These are phyloP conservation scores for Cryomyces antarcticus DNA, from an alignment of 495 filamentous ascomycete species.

Conservation along the genomic window DNA sequence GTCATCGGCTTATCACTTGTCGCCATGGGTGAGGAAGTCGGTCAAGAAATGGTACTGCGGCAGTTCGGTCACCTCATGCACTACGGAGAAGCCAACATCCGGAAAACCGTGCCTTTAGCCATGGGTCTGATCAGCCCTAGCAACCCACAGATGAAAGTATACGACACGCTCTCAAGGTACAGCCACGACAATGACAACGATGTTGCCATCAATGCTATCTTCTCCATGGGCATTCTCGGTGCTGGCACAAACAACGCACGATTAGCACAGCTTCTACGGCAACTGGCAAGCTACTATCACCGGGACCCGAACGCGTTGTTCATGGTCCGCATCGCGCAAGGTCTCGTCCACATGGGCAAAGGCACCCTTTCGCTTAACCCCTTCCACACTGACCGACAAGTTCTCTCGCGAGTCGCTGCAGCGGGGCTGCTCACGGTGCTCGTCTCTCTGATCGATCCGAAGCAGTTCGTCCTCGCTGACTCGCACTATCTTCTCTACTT, in stretches of 20 bases:
- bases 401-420: constrained; percentile 77
- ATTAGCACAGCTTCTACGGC: constrained; percentile 79
- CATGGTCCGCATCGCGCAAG: constrained; percentile 98
- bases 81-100: constrained; percentile 93
- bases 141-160: constrained; percentile 99
- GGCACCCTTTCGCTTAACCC: constrained; percentile 87
- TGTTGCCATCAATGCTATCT: constrained; percentile 94
- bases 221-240: constrained; percentile 93
- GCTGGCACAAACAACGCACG: constrained; percentile 97
- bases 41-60: constrained; percentile 94
- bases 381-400: constrained; percentile 95
- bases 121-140: constrained; percentile 93
- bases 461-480: constrained; percentile 75
- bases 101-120: constrained; percentile 86
- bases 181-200: constrained; percentile 98
- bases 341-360: constrained; percentile 97
- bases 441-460: constrained; percentile 81
- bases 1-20: constrained; percentile 86
- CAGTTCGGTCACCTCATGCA: constrained; percentile 99
- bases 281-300: constrained; percentile 95
- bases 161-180: constrained; percentile 95
- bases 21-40: constrained; percentile 95
- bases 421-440: constrained; percentile 80
- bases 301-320: constrained; percentile 87
- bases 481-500: constrained; percentile 95